phyloP scores from a whole-genome alignment of 2,329 filamentous ascomycete genomes.

The Aspergillus sergii region DNA sequence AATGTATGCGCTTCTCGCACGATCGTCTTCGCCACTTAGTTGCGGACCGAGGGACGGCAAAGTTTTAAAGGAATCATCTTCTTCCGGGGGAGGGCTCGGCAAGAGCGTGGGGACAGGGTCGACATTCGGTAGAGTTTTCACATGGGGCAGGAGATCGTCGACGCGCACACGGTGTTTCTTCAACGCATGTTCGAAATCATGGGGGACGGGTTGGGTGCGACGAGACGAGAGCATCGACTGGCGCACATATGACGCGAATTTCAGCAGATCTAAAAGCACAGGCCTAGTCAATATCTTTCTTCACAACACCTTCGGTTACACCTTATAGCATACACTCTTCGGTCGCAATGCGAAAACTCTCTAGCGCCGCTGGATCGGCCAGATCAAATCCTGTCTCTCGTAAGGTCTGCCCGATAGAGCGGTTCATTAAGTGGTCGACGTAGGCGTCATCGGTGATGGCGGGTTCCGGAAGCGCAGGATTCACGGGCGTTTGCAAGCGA shows the following conservation, averaged over 20 bases:
- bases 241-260: conserved; percentile 56
- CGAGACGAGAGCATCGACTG: conserved; percentile 61
- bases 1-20: conserved; percentile 55
- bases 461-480: conserved; percentile 37
- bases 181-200: conserved; percentile 59
- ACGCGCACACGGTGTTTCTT: conserved; percentile 32
- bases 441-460: conserved; percentile 55
- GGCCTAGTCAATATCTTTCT: conserved; percentile 18
- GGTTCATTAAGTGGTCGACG: conserved; percentile 57
- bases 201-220: conserved; percentile 57
- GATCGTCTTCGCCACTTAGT: conserved; percentile 51
- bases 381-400: conserved; percentile 57
- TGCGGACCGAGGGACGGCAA: conserved; percentile 54
- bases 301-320: background rate
- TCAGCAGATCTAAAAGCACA: conserved; percentile 52
- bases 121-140: conserved; percentile 30
- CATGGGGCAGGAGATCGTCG: conserved; percentile 37
- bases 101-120: conserved; percentile 33
- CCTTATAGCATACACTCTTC: conserved; percentile 58
- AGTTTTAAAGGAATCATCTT: conserved; percentile 35
- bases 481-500: conserved; percentile 39
- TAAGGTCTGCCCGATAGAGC: conserved; percentile 57
- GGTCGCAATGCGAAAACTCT: conserved; percentile 56
- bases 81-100: conserved; percentile 45
- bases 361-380: conserved; percentile 58